These are phyloP conservation scores for Syzygium aqueum DNA, from an alignment of 345 rosid genomes.

Conservation along the genomic window DNA sequence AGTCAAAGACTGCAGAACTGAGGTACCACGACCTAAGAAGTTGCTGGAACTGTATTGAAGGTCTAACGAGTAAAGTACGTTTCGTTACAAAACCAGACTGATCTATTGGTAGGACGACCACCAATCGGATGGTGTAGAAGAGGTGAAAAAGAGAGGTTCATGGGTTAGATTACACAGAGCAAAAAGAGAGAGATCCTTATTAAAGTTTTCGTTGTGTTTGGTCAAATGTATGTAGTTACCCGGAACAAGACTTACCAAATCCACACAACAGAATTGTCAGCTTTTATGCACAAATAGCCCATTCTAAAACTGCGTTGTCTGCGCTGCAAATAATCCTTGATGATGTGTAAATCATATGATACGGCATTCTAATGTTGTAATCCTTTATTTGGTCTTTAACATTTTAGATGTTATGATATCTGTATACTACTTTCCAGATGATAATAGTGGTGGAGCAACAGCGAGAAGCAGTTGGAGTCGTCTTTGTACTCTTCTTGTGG, in stretches of 20 bases:
- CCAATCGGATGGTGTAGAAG: not conserved
- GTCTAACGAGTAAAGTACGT: not conserved
- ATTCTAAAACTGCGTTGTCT: not conserved
- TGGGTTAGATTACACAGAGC: not conserved
- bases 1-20: slow-evolving; percentile 21
- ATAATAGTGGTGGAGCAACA: no score
- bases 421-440: no score
- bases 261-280: not conserved
- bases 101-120: not conserved
- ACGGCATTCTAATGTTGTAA: no score
- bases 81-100: not conserved
- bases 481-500: no score
- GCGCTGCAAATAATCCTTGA: no score
- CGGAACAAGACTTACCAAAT: not conserved
- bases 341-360: no score
- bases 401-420: no score
- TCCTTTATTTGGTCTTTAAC: no score
- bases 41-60: not conserved
- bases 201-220: not conserved
- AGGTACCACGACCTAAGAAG: not conserved
- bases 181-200: not conserved
- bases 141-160: not conserved
- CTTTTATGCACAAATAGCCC: not conserved
- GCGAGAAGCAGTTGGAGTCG: no score
- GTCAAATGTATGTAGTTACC: not conserved